Conservation (phyloP, 2,329 filamentous ascomycete genomes). For the Phyllosticta paracitricarpa region DNA sequence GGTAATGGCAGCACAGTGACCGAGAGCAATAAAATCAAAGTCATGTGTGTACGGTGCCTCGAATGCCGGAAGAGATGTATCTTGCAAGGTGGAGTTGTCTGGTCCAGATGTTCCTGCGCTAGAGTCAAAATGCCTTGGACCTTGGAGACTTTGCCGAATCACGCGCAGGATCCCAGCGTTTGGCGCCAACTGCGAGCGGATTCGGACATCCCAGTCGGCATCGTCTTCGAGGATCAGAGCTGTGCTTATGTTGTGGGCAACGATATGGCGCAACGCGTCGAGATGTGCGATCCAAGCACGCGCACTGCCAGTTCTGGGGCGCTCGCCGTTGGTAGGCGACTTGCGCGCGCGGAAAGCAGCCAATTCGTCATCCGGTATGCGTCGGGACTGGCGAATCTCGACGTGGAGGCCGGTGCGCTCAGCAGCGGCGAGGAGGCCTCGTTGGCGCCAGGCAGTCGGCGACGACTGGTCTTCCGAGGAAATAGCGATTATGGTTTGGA, state of each 20-base stretch:
- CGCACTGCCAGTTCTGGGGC: slow-evolving; percentile 1
- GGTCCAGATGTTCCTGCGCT: neutral
- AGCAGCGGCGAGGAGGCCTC: slow-evolving; percentile 3
- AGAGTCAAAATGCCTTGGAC: neutral
- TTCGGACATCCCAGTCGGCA: slow-evolving; percentile 16
- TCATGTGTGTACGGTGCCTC: slow-evolving; percentile 21
- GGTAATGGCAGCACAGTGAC: slow-evolving; percentile 23
- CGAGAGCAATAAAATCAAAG: slow-evolving; percentile 28
- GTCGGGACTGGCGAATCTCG: slow-evolving; percentile 2
- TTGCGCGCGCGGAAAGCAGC: neutral
- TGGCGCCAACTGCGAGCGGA: slow-evolving; percentile 13
- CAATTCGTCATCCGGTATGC: slow-evolving; percentile 2
- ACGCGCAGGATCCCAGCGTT: neutral
- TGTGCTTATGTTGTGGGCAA: slow-evolving; percentile 9
- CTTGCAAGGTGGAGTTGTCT: slow-evolving; percentile 9
- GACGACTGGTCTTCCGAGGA: slow-evolving; percentile 4
- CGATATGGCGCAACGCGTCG: slow-evolving; percentile 3
- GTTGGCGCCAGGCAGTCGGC: slow-evolving; percentile 7
- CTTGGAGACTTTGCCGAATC: neutral
- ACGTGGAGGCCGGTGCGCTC: slow-evolving; percentile 4
- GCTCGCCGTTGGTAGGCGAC: neutral
- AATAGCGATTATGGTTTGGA: slow-evolving; percentile 8
- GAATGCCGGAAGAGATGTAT: neutral
- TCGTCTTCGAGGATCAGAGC: slow-evolving; percentile 17
- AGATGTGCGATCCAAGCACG: slow-evolving; percentile 8